phyloP scores from a whole-genome alignment of 2,329 filamentous ascomycete species.

The Penicillium sp. region DNA sequence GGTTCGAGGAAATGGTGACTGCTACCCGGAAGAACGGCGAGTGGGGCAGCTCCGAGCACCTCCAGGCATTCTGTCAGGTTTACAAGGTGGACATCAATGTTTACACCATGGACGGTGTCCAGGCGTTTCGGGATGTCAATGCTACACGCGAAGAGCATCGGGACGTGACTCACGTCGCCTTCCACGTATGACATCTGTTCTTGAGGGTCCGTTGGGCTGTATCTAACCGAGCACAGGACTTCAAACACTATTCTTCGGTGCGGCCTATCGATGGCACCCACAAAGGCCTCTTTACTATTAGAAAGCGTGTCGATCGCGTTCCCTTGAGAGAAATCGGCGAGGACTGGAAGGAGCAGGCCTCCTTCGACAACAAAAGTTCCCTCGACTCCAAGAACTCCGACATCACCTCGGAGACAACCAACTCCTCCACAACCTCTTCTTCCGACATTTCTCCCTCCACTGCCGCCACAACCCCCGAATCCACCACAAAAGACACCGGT shows the following conservation, averaged over 20 bases:
- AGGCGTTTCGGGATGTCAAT: conserved; percentile 47
- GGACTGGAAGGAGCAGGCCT: background rate
- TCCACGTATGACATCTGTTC: conserved; percentile 52
- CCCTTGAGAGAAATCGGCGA: background rate
- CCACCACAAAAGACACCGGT: conserved; percentile 8
- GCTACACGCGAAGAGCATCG: conserved; percentile 36
- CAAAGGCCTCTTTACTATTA: conserved; percentile 49
- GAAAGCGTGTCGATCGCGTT: conserved; percentile 35
- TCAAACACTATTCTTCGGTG: conserved; percentile 67
- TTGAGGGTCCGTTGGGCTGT: background rate
- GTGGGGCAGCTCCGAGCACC: conserved; percentile 67
- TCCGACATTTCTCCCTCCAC: background rate
- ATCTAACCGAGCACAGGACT: conserved; percentile 47
- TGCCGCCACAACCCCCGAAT: conserved; percentile 16
- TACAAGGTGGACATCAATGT: conserved; percentile 63
- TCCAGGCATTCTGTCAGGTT: conserved; percentile 63
- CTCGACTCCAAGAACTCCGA: background rate
- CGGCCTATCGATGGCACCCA: conserved; percentile 60
- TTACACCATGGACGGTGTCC: conserved; percentile 47
- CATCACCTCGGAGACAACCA: background rate
- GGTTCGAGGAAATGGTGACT: conserved; percentile 58
- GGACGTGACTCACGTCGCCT: conserved; percentile 57
- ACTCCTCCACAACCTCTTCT: background rate
- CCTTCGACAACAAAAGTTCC: background rate
- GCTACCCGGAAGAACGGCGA: conserved; percentile 60